These are phyloP conservation scores for Conoideocrella luteorostrata DNA, from an alignment of 2,329 filamentous ascomycete species.

Conservation along the genomic window DNA sequence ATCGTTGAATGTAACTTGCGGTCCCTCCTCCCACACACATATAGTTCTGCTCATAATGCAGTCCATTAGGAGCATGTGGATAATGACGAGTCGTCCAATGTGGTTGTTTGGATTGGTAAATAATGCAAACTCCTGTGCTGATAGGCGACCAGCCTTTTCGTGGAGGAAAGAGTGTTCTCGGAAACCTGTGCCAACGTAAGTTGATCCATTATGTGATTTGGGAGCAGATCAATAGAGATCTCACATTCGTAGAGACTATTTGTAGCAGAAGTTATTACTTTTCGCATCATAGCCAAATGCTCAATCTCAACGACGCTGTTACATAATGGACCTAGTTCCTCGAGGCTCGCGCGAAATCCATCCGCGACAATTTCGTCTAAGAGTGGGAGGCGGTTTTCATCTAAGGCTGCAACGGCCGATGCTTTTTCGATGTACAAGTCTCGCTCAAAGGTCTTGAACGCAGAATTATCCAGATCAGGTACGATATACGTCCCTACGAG, in stretches of 20 bases:
- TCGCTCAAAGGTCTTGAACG: constrained; percentile 18
- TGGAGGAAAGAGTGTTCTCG: no score
- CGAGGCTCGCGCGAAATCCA: constrained; percentile 22
- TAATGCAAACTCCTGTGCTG: constrained; percentile 22
- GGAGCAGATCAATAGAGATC: no score
- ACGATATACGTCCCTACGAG: no score
- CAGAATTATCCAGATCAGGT: no score
- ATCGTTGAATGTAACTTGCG: neutral
- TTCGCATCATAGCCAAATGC: no score
- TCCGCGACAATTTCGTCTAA: constrained; percentile 16
- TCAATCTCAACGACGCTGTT: no score
- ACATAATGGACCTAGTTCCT: constrained; percentile 19
- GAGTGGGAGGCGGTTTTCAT: constrained; percentile 6
- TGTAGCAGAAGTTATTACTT: no score
- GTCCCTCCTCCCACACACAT: constrained; percentile 7
- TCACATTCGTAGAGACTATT: no score
- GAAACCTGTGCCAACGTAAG: no score
- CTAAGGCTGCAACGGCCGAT: constrained; percentile 14
- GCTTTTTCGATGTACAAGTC: constrained; percentile 22
- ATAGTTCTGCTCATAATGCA: constrained; percentile 21
- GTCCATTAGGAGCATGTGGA: constrained; percentile 29
- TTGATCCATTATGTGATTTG: no score
- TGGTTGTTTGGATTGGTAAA: constrained; percentile 25
- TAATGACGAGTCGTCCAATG: constrained; percentile 27
- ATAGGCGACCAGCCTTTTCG: constrained; percentile 19